phyloP scores from a whole-genome alignment of 345 rosid species.

The Ailanthus altissimus region DNA sequence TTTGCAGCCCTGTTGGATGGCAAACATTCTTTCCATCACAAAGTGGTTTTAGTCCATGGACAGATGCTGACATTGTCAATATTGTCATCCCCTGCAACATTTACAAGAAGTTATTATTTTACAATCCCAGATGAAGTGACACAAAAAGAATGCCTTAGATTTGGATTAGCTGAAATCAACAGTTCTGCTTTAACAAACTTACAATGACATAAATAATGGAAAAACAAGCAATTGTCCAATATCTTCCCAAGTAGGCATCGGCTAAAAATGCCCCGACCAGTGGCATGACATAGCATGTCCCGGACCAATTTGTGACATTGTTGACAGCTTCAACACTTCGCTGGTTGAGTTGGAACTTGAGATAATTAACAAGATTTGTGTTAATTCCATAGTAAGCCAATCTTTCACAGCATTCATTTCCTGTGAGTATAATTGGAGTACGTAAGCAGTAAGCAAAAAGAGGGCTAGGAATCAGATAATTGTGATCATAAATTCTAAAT shows the following conservation, averaged over 20 bases:
- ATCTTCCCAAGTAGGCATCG: constrained; percentile 65
- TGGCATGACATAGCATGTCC: constrained; percentile 62
- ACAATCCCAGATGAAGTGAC: neutral
- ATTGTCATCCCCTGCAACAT: constrained; percentile 50
- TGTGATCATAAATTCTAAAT: neutral
- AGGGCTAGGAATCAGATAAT: no score
- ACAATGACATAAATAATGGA: constrained; percentile 50
- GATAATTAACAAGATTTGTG: constrained; percentile 48
- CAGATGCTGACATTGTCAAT: constrained; percentile 52
- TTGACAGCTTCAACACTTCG: constrained; percentile 41
- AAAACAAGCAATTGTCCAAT: constrained; percentile 60
- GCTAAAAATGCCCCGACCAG: constrained; percentile 60
- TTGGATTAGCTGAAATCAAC: neutral
- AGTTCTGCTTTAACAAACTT: constrained; percentile 11
- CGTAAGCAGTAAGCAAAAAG: neutral
- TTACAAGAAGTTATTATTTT: neutral
- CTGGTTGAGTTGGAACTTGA: constrained; percentile 39
- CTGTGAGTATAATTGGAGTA: constrained; percentile 5
- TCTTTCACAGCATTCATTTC: constrained; percentile 50
- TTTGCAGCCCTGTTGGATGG: constrained; percentile 38
- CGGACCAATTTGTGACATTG: constrained; percentile 62
- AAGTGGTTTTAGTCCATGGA: constrained; percentile 42
- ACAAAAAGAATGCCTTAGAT: neutral
- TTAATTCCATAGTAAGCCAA: constrained; percentile 46
- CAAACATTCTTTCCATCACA: constrained; percentile 36